Base-by-base conservation (phyloP, 1,284 basidiomycete species). In the Pseudozyma sp. region DNA sequence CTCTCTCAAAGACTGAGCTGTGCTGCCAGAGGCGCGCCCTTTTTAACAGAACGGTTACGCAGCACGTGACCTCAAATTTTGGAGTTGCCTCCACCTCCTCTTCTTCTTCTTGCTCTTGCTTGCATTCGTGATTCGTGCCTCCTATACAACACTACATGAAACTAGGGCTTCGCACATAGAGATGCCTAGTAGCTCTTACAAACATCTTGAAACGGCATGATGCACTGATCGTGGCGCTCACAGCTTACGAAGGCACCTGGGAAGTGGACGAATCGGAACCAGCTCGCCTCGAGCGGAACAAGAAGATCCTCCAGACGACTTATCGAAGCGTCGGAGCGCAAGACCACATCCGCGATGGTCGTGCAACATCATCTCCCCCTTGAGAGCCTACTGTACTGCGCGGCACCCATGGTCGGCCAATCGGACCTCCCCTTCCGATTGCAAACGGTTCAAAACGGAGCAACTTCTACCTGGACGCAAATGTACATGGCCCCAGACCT, bases 381-480 rank as follows among this genome's bases (percentile, higher is more conserved):
- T 6, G 59, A 61, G 36, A 70, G 59, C 45, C 34, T 72, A 52
- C 67, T 61, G 3, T 74, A 80, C 60, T 75, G 62, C 21, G 65
- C 76, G 3, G 78, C 78, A n/a, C 78, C 78, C 8, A 80, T 80
- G 79, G 78, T 81, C n/a, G 70, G 73, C 9, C 79, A 81, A 65
- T 81, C 79, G 16, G 79, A 81, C 45, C 62, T 81, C 14, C 59
- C 79, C 5, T 81, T 79, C 34, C 77, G 79, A n/a, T 71, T 78
- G 1, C 76, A 77, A 16, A 71, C 76, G 0, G 77, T 79, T 9
- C 58, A 49, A n/a, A 64, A 77, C 34, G 79, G 79, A n/a, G 77
- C 78, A 13, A 81, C 79, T 7, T 75, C 70, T 5, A 78, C 76
- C 6, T 81, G 77, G 72, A 79, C 79, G 21, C 78, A 81, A 57